phyloP scores from a whole-genome alignment of 2,329 filamentous ascomycete genomes.

The Pseudocercospora musae region DNA sequence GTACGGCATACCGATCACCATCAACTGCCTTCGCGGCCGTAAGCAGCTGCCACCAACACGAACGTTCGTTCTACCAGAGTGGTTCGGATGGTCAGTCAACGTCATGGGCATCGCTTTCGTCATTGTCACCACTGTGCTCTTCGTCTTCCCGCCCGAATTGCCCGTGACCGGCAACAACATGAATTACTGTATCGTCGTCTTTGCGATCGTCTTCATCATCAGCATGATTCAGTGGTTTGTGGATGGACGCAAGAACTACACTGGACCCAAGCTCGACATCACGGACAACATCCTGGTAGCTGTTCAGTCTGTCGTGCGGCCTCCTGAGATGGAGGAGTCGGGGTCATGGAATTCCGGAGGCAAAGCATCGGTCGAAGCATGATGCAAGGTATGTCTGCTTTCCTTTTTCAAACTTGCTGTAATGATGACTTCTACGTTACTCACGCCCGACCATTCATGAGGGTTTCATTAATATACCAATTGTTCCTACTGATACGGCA shows the following conservation, averaged over 20 bases:
- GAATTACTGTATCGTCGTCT: constrained; percentile 61
- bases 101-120: constrained; percentile 61
- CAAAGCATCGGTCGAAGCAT: constrained; percentile 10
- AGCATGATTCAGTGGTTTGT: constrained; percentile 58
- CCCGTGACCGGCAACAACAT: constrained; percentile 66
- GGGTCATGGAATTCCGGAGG: constrained; percentile 8
- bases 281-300: constrained; percentile 32
- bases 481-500: constrained; percentile 29
- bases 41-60: constrained; percentile 58
- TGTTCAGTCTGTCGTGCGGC: constrained; percentile 17
- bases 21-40: constrained; percentile 66
- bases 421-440: constrained; percentile 23
- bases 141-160: constrained; percentile 67
- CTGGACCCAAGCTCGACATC: constrained; percentile 43
- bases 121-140: constrained; percentile 68
- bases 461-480: constrained; percentile 27
- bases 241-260: constrained; percentile 60
- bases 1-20: constrained; percentile 69
- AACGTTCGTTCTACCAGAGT: constrained; percentile 54
- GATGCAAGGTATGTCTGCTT: constrained; percentile 16
- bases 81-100: constrained; percentile 60
- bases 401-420: constrained; percentile 1
- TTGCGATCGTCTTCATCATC: constrained; percentile 57
- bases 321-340: constrained; percentile 11
- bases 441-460: constrained; percentile 24